Conservation (phyloP, 2,329 filamentous ascomycete species). For the Penicillium sp. region DNA sequence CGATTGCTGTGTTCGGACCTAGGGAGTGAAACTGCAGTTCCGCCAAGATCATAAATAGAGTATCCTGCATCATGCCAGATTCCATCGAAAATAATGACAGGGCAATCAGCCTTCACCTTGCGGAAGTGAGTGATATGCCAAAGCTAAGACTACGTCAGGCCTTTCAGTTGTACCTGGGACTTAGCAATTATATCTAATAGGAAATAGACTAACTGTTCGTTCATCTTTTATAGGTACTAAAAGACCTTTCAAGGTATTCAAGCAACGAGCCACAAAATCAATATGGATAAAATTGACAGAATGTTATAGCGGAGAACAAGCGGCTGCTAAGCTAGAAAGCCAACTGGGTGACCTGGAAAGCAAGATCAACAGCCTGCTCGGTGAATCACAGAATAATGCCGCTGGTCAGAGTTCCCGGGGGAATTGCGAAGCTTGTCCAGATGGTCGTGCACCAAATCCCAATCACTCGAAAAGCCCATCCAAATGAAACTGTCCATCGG, state of each 20-base stretch:
- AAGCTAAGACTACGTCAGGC: no score
- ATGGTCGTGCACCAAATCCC: background rate
- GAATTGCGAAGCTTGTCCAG: background rate
- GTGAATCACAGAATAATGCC: conserved; percentile 1
- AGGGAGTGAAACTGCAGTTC: background rate
- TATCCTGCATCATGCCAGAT: background rate
- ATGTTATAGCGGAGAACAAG: conserved; percentile 56
- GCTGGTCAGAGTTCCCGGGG: background rate
- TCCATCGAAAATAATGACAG: background rate
- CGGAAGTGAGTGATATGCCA: background rate
- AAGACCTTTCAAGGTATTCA: conserved; percentile 16
- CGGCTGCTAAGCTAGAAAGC: conserved; percentile 60
- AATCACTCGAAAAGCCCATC: conserved; percentile 34
- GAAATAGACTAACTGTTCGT: background rate
- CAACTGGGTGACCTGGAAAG: conserved; percentile 59
- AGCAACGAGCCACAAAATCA: background rate
- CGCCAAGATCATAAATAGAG: background rate
- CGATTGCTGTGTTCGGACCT: background rate
- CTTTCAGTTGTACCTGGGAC: background rate
- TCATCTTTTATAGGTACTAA: conserved; percentile 6
- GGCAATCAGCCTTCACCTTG: background rate
- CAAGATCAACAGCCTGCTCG: conserved; percentile 48
- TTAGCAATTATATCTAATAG: background rate
- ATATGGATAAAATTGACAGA: background rate
- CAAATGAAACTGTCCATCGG: conserved; percentile 70